Evolutionary conservation across 345 rosid genomes (phyloP).

Genomic region (Hibiscus mutabilis): DNA sequence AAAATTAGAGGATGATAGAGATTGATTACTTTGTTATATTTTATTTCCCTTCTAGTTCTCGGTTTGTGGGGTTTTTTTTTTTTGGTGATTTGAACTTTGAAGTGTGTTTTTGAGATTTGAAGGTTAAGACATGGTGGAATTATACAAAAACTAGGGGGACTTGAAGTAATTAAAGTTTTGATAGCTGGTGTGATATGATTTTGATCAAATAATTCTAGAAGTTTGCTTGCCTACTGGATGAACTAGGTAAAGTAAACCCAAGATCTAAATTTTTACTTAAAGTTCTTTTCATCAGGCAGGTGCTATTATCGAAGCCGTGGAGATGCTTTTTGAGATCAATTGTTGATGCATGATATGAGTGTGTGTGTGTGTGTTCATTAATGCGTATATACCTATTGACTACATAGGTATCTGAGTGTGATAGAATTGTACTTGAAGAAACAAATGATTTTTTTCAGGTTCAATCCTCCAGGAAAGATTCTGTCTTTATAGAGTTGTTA

Average conservation of each 20-base stretch:
- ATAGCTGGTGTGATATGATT: background rate
- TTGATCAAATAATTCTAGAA: background rate
- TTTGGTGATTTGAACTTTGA: background rate
- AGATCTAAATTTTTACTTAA: background rate
- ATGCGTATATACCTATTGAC: background rate
- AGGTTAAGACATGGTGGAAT: background rate
- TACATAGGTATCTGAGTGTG: background rate
- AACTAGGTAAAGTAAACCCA: background rate
- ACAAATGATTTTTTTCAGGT: too few species aligned
- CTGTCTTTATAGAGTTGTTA: too few species aligned
- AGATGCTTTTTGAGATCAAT: background rate
- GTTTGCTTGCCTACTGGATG: background rate
- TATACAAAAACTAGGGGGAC: background rate
- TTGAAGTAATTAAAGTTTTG: background rate
- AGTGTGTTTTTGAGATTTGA: background rate
- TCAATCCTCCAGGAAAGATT: too few species aligned
- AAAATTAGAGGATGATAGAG: background rate
- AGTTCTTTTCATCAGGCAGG: background rate
- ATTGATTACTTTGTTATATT: background rate
- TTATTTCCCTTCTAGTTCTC: background rate
- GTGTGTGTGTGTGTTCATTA: too few species aligned
- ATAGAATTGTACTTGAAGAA: background rate
- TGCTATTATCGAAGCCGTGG: too few species aligned
- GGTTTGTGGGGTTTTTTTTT: background rate
- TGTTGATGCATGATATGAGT: background rate